phyloP scores from a whole-genome alignment of 202 grass and related monocot genomes.

The Zoysia matrella region DNA sequence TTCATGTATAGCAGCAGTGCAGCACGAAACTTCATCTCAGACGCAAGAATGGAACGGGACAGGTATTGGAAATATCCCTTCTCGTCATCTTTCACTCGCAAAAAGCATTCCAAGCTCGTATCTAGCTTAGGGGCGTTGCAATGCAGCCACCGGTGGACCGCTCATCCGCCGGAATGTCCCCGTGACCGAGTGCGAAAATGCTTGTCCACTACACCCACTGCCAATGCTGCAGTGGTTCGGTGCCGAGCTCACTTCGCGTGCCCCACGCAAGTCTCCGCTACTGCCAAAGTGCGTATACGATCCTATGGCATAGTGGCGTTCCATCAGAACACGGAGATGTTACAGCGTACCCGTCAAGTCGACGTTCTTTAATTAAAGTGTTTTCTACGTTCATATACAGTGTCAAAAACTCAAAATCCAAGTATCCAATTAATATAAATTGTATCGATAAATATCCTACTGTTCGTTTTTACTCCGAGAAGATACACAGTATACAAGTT shows the following conservation, averaged over 20 bases:
- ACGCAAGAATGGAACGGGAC: neutral
- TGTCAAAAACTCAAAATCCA: neutral
- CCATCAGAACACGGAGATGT: slow-evolving; percentile 5
- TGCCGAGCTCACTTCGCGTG: slow-evolving; percentile 31
- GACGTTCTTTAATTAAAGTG: neutral
- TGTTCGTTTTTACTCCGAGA: neutral
- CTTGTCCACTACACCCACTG: slow-evolving; percentile 5
- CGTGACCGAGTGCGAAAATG: neutral
- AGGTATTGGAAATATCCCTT: neutral
- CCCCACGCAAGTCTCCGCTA: slow-evolving; percentile 12
- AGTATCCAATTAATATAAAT: neutral
- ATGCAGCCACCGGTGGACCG: slow-evolving; percentile 20
- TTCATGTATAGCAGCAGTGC: neutral
- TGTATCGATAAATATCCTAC: neutral
- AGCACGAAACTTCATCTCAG: neutral
- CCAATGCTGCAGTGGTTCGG: slow-evolving; percentile 20
- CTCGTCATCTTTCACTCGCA: slow-evolving; percentile 15
- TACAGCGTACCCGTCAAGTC: neutral
- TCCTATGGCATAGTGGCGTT: neutral
- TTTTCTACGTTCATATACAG: neutral
- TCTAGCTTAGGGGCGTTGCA: neutral
- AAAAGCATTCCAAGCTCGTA: neutral
- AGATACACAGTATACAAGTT: neutral
- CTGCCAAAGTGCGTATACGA: slow-evolving; percentile 20
- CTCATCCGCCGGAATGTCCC: slow-evolving; percentile 8